phyloP scores from a whole-genome alignment of 768 basidiomycete genomes.

The Tremella fuciformis region DNA sequence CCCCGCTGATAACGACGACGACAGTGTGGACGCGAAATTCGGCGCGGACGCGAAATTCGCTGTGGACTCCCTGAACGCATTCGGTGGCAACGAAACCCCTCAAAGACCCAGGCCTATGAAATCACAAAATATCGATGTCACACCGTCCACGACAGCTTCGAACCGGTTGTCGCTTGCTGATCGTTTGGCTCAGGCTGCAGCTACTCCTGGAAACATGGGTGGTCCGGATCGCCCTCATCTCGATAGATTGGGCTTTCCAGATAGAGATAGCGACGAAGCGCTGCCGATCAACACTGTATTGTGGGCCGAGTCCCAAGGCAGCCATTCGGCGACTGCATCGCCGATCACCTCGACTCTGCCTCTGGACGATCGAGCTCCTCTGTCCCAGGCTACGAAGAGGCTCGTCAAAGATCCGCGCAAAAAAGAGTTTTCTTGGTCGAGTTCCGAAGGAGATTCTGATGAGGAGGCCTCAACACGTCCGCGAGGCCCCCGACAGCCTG shows the following conservation, averaged over 20 bases:
- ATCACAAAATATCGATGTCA: neutral
- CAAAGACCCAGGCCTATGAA: neutral
- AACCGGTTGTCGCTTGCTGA: neutral
- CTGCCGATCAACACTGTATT: neutral
- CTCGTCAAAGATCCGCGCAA: too few relatives aligned
- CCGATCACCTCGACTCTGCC: neutral
- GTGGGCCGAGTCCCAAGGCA: neutral
- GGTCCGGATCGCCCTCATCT: conserved; percentile 4
- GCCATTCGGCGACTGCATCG: neutral
- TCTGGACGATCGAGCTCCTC: too few relatives aligned
- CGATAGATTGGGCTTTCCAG: neutral
- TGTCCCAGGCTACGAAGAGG: too few relatives aligned
- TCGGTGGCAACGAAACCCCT: neutral
- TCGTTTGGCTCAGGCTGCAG: neutral
- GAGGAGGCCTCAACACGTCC: neutral
- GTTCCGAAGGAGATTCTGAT: neutral
- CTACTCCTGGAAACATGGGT: neutral
- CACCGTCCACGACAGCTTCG: neutral
- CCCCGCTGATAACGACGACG: conserved; percentile 4
- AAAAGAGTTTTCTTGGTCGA: neutral
- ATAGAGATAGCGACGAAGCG: neutral
- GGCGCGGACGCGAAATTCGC: neutral
- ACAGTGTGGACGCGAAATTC: conserved; percentile 5
- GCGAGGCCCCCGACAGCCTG: conserved; percentile 1
- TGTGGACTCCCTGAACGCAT: conserved; percentile 1